These are phyloP conservation scores for Phytophthora constricta DNA, from an alignment of 352 stramenopile species.

Conservation along the genomic window DNA sequence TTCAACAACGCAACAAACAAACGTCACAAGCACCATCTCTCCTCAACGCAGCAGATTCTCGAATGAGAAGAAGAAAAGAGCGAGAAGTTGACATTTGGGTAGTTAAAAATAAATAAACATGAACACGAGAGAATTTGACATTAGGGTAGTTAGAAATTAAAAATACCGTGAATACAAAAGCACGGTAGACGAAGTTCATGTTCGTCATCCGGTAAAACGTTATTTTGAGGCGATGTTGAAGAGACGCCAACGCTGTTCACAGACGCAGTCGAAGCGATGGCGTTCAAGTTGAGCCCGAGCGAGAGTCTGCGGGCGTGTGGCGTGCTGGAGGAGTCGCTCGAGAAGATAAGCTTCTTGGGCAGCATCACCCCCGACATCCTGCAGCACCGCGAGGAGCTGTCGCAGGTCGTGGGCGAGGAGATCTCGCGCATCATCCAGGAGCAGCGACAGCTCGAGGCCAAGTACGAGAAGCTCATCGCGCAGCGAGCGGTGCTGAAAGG, in stretches of 20 bases:
- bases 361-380: constrained; percentile 93
- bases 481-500: constrained; percentile 89
- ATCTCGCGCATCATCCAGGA: constrained; percentile 94
- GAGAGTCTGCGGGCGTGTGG: constrained; percentile 79
- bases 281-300: constrained; percentile 69
- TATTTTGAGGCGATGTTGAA: constrained; percentile 2
- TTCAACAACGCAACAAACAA: too few relatives aligned
- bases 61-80: too few relatives aligned
- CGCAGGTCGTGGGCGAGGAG: constrained; percentile 92
- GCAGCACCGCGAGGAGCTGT: constrained; percentile 92
- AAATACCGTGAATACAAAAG: not conserved
- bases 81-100: too few relatives aligned
- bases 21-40: too few relatives aligned
- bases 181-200: not conserved
- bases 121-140: not conserved
- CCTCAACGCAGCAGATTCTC: too few relatives aligned
- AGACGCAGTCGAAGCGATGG: constrained; percentile 21
- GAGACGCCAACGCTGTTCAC: not conserved
- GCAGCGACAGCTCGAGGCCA: constrained; percentile 84
- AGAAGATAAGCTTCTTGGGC: constrained; percentile 92
- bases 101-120: too few relatives aligned
- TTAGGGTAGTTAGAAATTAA: not conserved
- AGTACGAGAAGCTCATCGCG: constrained; percentile 92
- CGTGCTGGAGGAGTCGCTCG: constrained; percentile 89
- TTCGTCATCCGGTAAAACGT: not conserved